A percentile compares a stretch with the other conserved stretches of the same genome.
These are phyloP conservation scores for Tolypocladium amazonense DNA, from an alignment of 2,329 filamentous ascomycete species.

Conservation along the genomic window DNA sequence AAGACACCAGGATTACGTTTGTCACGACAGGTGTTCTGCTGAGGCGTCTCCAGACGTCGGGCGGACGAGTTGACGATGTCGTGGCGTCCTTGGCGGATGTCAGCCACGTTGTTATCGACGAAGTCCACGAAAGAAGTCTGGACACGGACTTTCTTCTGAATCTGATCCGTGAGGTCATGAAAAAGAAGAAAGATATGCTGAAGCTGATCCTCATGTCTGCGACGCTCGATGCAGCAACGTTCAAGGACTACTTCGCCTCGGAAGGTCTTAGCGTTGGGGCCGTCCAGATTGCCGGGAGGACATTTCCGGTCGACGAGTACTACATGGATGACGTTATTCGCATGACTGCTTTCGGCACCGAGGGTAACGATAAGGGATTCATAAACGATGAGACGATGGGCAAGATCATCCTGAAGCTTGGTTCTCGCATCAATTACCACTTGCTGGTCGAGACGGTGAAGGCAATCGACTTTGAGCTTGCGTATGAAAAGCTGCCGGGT, in stretches of 20 bases:
- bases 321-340: constrained; percentile 82
- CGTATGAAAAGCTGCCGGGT: constrained; percentile 52
- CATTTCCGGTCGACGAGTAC: constrained; percentile 80
- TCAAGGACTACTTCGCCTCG: constrained; percentile 71
- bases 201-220: constrained; percentile 95
- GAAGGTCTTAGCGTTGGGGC: constrained; percentile 59
- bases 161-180: constrained; percentile 72
- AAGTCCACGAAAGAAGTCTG: constrained; percentile 90
- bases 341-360: constrained; percentile 59
- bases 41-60: constrained; percentile 80
- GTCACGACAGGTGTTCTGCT: constrained; percentile 92
- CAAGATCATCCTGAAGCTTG: constrained; percentile 60
- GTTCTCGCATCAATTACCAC: constrained; percentile 84
- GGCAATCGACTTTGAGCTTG: constrained; percentile 69
- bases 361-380: constrained; percentile 34
- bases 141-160: constrained; percentile 93
- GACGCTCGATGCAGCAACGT: constrained; percentile 80
- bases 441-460: constrained; percentile 71
- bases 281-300: constrained; percentile 81
- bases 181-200: constrained; percentile 62
- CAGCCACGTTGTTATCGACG: constrained; percentile 90
- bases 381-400: constrained; percentile 48
- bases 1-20: constrained; percentile 80
- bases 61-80: constrained; percentile 69
- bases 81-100: constrained; percentile 76